Base-by-base conservation (phyloP, 257 asterid genomes). In the Primulina huaijiensis region DNA sequence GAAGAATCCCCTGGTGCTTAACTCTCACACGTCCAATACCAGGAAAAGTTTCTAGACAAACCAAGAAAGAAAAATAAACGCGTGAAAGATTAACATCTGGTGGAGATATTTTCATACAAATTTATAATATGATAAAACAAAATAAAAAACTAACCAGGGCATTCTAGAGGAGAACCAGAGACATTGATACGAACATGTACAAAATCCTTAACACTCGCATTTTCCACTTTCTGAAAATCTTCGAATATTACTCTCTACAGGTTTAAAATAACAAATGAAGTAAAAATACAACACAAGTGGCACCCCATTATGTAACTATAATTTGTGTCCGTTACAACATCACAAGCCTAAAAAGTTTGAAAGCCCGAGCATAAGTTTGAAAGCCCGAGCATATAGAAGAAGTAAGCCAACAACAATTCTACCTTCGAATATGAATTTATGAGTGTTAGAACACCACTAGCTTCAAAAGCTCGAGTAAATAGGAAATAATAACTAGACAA, bases 81-180 rank as follows among this genome's bases (percentile, higher is more conserved):
- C 60, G 40, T 60, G 16, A 74, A 69, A 43, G 68, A 52, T 68
- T 62, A 61, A 65, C 4, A 67, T 34, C 14, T 4, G 33, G 34
- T 3, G 67, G 17, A 58, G 38, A 52, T 9, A 71, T 31, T 58
- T 31, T 30, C 57, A 46, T 27, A 3, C n/a, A 37, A 70, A 55
- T 66, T 50, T 7, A 61, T 74, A 52, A 58, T 33, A 17, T 2
- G 70, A 10, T 23, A 50, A 30, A 19, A 38, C 37, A 71, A 25
- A 68, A 65, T 19, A 56, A 75, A 72, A 52, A 69, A 80, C 92
- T 5, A 70, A 93, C 99, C 99, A 37, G 95, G 88, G 86, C 83
- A 90, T 82, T 93, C 95, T 4, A 93, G 96, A 79, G 99, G 97
- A 82, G 99, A 94, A 69, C 99, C 97, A 25, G 86, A 79, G 72